These are phyloP conservation scores for Aspergillus pseudotamarii DNA, from an alignment of 2,329 filamentous ascomycete species.

Conservation along the genomic window DNA sequence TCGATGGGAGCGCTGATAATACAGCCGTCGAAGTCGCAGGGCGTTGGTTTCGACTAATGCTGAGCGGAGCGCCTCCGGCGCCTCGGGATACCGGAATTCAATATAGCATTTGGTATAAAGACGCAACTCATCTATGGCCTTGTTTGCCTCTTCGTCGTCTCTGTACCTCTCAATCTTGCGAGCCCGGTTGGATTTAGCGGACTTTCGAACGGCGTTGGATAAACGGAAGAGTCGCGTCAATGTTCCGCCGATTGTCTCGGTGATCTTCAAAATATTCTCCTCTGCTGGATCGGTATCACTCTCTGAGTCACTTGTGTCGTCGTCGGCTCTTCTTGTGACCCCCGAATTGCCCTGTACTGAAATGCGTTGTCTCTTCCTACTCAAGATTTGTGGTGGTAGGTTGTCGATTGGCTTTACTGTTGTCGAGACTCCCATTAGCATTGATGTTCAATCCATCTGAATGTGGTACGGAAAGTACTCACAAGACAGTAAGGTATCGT, in stretches of 20 bases:
- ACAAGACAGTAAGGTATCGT: conserved; percentile 12
- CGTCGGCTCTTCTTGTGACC: conserved; percentile 19
- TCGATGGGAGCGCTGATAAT: conserved; percentile 16
- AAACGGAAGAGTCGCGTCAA: conserved; percentile 32
- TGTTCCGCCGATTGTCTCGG: conserved; percentile 27
- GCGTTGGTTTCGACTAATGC: conserved; percentile 16
- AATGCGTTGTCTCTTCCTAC: conserved; percentile 25
- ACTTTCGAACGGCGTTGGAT: conserved; percentile 31
- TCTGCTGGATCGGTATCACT: conserved; percentile 19
- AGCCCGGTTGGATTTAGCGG: conserved; percentile 27
- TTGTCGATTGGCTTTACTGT: conserved; percentile 28
- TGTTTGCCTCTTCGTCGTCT: conserved; percentile 31
- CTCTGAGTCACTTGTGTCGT: conserved; percentile 23
- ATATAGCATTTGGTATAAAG: conserved; percentile 33
- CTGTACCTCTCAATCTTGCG: conserved; percentile 27
- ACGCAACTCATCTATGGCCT: conserved; percentile 29
- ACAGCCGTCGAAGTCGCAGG: conserved; percentile 16
- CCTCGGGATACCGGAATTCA: conserved; percentile 27
- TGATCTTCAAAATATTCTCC: conserved; percentile 27
- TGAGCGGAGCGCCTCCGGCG: conserved; percentile 27
- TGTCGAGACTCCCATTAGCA: conserved; percentile 21
- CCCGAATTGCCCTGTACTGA: conserved; percentile 16
- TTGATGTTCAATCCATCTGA: conserved; percentile 8
- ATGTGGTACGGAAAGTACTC: conserved; percentile 9
- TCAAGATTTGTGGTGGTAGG: conserved; percentile 21